Evolutionary conservation across 306 rosid species (phyloP), one percentile per base, ranked within the genome.

Genomic region (Medicago arabica): DNA sequence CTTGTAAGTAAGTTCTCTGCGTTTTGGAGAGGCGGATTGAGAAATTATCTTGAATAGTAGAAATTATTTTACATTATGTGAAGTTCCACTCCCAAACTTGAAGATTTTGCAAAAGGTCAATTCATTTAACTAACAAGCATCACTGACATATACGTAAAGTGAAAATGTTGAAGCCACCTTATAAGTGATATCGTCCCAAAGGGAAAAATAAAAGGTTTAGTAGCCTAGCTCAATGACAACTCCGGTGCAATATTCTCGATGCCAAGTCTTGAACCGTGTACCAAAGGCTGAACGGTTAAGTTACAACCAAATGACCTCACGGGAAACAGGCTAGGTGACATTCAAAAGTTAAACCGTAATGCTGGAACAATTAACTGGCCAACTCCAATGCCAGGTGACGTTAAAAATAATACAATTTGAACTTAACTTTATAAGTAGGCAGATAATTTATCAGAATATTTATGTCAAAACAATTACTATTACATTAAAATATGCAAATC

Each of bases 401-500:
- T 31, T 61, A 19, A 61, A 61, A 61, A 61, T 61, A 31, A 61
- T 61, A 61, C 19, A 61, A 60, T 34, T 61, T 28, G 21, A 61
- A 31, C 67, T 61, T 28, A 61, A 61, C 3, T 59, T 58, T 25
- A 61, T 61, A 14, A 60, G 41, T 61, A 61, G 19, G 19, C 11
- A 61, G 21, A 61, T 8, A 61, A 1, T 21, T 59, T 25, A 59
- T 5, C 38, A 2, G n/a, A 59, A 59, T 59, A 59, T 25, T 5
- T 59, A 25, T 59, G 1, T 14, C 8, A 59, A 58, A 62, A 59
- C 74, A 47, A 58, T 41, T 49, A 65, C 15, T 59, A 44, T 38
- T 54, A 54, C 71, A 36, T 31, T 6, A 58, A 58, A 71, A 71
- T 43, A 43, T 19, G 51, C 69, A 76, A 68, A 78, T 74, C 75